A percentile compares a stretch with the other conserved stretches of the same genome.
phyloP scores from a whole-genome alignment of 2,329 filamentous ascomycete genomes.

The Fusarium hainanense region DNA sequence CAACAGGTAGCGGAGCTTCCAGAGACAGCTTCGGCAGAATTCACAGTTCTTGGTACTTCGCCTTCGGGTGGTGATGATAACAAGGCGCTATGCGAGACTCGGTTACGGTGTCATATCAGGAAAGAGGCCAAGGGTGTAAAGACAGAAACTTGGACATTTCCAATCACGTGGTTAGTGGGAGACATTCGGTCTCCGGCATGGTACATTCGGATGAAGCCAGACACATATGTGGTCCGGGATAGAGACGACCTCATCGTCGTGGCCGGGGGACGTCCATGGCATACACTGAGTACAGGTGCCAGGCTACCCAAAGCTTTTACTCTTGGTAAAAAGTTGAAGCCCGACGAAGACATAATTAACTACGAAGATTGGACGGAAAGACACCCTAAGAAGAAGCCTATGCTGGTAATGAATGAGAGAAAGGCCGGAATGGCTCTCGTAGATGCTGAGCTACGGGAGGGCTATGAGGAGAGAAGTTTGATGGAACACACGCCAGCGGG shows the following conservation, averaged over 20 bases:
- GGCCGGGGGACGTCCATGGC: conserved; percentile 7
- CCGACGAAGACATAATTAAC: neutral
- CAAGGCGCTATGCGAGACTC: too few relatives aligned
- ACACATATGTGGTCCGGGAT: neutral
- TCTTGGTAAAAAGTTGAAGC: neutral
- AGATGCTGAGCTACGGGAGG: neutral
- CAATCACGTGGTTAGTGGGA: too few relatives aligned
- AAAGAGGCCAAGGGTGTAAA: neutral
- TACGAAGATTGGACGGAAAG: neutral
- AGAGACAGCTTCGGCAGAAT: neutral
- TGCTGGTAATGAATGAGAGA: neutral
- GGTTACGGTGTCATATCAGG: neutral
- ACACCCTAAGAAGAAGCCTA: neutral
- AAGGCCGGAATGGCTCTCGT: neutral
- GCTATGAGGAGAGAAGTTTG: neutral
- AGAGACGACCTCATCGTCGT: neutral
- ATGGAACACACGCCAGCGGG: neutral
- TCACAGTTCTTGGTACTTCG: neutral
- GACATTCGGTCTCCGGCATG: too few relatives aligned
- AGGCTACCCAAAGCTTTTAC: neutral
- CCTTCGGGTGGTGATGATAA: too few relatives aligned
- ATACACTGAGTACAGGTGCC: neutral
- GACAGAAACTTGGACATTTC: neutral
- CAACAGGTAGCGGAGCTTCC: rapidly evolving
- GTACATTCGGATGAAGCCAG: neutral